Base-by-base conservation (phyloP, 2,329 filamentous ascomycete species). In the Nannizzia gypsea region DNA sequence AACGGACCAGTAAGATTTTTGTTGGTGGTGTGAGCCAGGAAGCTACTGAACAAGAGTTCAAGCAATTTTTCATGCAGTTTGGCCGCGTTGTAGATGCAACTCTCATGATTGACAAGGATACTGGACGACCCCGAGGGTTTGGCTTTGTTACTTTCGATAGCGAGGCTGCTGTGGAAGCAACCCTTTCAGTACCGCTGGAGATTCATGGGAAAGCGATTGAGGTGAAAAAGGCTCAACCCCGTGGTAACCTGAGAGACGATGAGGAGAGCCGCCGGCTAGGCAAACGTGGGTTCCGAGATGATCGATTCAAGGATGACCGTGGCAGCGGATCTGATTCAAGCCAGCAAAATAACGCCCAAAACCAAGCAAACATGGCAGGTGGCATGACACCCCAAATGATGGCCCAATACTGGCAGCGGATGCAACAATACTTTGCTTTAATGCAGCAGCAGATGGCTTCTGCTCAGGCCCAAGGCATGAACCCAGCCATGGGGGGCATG, bases 21-120 rank as follows among this genome's bases (percentile, higher is more conserved):
- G 93, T 99, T 22, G 93, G 93, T 34, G 93, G 93, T 69, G 93
- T 99, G 60, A 95, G 89, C 73, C 93, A 97, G 76, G 93, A 99
- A 69, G 93, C 92, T 0, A 96, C 90, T 0, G 93, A 99, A 69
- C 86, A 91, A 63, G 90, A 97, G 71, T 99, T 99, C 73, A 90
- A 90, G 70, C 87, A 93, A 62, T 99, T 96, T 76, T 99, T 99
- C 76, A 90, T 88, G 69, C 89, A 96, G 69, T 99, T 97, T 68
- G 93, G 93, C 28, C 86, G 92, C 63, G 93, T 99, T 20, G 87
- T 99, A 42, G 93, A 99, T 75, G 93, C 93, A 1, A 99, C 93
- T 0, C 83, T 99, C 1, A 99, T 99, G 93, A 99, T 99, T 85
- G 93, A 99, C 73, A 99, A 99, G 76, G 93, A 99, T 73, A 99